phyloP scores from a whole-genome alignment of 768 basidiomycete genomes.

The Mycena crocata region DNA sequence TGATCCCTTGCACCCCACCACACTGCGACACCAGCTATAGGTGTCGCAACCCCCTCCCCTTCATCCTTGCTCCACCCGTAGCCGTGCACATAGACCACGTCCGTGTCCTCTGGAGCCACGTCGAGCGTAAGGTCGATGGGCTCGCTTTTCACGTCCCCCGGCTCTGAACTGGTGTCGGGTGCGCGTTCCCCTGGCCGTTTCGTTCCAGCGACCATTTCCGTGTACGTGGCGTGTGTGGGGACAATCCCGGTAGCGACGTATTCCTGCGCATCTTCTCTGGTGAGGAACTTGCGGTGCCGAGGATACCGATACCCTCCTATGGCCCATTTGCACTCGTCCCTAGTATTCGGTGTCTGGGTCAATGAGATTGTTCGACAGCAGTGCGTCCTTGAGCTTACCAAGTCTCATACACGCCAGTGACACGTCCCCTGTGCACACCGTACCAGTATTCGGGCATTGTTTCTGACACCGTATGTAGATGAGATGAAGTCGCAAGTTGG shows the following conservation, averaged over 20 bases:
- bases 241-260: background rate
- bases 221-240: background rate
- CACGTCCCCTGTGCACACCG: background rate
- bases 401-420: background rate
- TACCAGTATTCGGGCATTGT: background rate
- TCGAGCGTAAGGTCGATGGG: slow-evolving; percentile 11
- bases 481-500: no score
- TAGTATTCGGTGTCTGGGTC: no score
- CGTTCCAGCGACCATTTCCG: background rate
- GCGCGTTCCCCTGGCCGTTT: background rate
- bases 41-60: background rate
- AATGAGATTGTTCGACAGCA: no score
- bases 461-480: background rate
- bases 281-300: background rate
- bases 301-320: background rate
- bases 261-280: background rate
- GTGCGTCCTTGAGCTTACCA: no score
- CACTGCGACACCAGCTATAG: slow-evolving; percentile 7
- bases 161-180: background rate
- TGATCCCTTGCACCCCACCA: background rate
- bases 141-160: slow-evolving; percentile 2
- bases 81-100: slow-evolving; percentile 9
- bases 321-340: slow-evolving; percentile 8
- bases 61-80: slow-evolving; percentile 13
- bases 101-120: slow-evolving; percentile 1